phyloP scores from a whole-genome alignment of 192 early-diverging fungal species.

The Gonapodya sp. region DNA sequence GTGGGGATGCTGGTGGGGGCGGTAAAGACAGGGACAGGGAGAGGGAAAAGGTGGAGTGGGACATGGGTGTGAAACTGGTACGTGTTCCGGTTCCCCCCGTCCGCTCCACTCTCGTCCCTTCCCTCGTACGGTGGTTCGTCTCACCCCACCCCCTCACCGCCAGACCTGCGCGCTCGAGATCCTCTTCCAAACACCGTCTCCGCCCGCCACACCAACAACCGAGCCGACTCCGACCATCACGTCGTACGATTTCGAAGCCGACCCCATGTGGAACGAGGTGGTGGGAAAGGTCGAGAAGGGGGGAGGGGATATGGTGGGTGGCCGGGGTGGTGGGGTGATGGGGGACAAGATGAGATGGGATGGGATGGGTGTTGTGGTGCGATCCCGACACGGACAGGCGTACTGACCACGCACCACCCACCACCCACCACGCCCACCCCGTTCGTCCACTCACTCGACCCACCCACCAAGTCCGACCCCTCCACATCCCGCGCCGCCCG shows the following conservation, averaged over 20 bases:
- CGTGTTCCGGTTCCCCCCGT: neutral
- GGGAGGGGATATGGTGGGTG: neutral
- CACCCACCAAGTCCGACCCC: too few species aligned
- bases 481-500: too few species aligned
- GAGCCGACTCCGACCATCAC: neutral
- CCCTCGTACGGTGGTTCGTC: neutral
- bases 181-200: neutral
- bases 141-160: neutral
- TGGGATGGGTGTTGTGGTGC: too few species aligned
- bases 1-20: too few species aligned
- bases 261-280: neutral
- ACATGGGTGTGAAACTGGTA: neutral
- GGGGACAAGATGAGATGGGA: too few species aligned
- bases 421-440: too few species aligned
- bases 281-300: neutral
- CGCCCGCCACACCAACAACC: neutral
- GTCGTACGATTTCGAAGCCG: neutral
- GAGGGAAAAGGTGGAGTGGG: neutral
- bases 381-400: too few species aligned
- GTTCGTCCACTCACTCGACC: too few species aligned
- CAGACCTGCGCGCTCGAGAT: neutral
- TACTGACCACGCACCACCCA: too few species aligned
- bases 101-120: neutral
- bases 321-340: neutral
- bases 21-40: neutral